A percentile compares a stretch with the other conserved stretches of the same genome.
Conservation (phyloP, 106 monocot species). For the Amphibolis antarctica region DNA sequence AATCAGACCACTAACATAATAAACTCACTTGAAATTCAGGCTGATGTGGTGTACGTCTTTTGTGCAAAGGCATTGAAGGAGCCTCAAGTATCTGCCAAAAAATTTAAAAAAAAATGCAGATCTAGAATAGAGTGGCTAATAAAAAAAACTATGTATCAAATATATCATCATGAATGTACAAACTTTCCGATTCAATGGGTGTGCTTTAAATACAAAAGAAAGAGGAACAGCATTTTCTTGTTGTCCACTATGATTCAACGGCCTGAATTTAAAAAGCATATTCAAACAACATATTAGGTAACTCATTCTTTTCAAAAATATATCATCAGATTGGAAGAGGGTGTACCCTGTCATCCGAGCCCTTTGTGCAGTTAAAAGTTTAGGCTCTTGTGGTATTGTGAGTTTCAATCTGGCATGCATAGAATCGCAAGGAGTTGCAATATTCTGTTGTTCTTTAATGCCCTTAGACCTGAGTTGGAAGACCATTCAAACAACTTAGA, state of each 20-base stretch:
- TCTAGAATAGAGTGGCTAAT: background rate
- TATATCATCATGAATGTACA: background rate
- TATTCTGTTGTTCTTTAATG: no score
- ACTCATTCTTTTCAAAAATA: background rate
- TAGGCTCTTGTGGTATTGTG: conserved; percentile 76
- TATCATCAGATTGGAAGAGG: background rate
- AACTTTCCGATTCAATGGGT: conserved; percentile 66
- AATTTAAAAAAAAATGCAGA: background rate
- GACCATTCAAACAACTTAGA: no score
- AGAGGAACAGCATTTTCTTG: conserved; percentile 12
- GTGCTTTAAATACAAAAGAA: conserved; percentile 41
- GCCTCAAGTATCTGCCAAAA: conserved; percentile 55
- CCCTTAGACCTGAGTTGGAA: no score
- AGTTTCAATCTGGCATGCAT: conserved; percentile 33
- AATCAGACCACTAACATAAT: background rate
- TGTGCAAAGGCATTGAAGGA: conserved; percentile 36
- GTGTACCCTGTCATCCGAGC: conserved; percentile 37
- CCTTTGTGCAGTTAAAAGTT: conserved; percentile 60
- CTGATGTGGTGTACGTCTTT: conserved; percentile 37
- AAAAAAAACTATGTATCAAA: background rate
- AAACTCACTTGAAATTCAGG: conserved; percentile 41
- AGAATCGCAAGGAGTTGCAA: conserved; percentile 10
- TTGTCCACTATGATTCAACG: conserved; percentile 13
- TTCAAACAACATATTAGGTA: background rate
- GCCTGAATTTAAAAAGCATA: conserved; percentile 24